phyloP scores from a whole-genome alignment of 1,139 yeast species.

The Hemisphaericaspora lyxosophila region DNA sequence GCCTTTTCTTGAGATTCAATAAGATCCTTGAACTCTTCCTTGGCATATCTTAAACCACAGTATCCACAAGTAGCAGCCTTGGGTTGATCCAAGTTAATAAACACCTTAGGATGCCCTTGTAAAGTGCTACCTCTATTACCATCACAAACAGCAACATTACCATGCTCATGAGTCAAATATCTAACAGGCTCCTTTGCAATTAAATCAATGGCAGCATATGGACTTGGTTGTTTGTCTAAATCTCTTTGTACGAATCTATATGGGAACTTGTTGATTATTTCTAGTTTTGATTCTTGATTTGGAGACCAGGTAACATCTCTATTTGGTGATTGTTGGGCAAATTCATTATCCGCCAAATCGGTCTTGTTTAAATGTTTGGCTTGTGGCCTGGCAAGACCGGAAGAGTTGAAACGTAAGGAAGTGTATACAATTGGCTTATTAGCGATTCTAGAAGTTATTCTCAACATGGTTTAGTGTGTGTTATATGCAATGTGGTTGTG shows the following conservation, averaged over 20 bases:
- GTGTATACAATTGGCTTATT: conserved; percentile 1
- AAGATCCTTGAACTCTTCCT: conserved; percentile 42
- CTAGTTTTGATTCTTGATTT: conserved; percentile 62
- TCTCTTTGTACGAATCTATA: conserved; percentile 71
- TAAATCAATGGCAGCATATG: conserved; percentile 82
- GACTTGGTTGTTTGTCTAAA: conserved; percentile 68
- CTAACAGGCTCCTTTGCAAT: conserved; percentile 73
- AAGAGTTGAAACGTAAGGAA: conserved; percentile 4
- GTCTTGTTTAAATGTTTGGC: conserved; percentile 27
- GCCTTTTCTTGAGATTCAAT: conserved; percentile 29
- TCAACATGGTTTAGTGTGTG: conserved; percentile 4
- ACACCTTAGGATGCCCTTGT: conserved; percentile 85
- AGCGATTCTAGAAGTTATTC: conserved; percentile 4
- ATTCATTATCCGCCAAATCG: conserved; percentile 35
- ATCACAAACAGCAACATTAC: conserved; percentile 75
- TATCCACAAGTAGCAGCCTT: conserved; percentile 74
- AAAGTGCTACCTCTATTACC: conserved; percentile 71
- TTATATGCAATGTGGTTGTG: not conserved
- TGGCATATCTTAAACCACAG: conserved; percentile 71
- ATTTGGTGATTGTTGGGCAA: conserved; percentile 71
- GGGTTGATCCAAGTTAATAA: conserved; percentile 76
- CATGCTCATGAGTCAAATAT: conserved; percentile 51
- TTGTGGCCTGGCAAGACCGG: conserved; percentile 10
- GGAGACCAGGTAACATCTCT: conserved; percentile 68
- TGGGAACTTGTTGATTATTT: conserved; percentile 57